Evolutionary conservation across 2,329 filamentous ascomycete species (phyloP).

Genomic region (Penicillium expansum): DNA sequence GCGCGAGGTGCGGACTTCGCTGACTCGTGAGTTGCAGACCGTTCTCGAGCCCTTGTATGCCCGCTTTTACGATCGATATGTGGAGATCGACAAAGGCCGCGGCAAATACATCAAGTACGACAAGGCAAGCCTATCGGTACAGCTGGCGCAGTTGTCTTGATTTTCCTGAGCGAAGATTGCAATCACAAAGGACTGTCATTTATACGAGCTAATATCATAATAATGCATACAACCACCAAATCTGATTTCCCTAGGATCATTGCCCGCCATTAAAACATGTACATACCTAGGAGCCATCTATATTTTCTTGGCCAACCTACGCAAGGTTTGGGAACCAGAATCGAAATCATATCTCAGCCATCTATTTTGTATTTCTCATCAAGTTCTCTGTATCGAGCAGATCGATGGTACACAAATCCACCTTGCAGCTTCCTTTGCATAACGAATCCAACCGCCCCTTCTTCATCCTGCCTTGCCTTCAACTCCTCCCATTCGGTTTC

Average conservation of each 20-base stretch:
- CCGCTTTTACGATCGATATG: slow-evolving; percentile 94
- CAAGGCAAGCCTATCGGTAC: slow-evolving; percentile 71
- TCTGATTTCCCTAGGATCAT: neutral
- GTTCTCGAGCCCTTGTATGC: slow-evolving; percentile 93
- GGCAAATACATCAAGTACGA: slow-evolving; percentile 99
- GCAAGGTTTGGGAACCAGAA: too few relatives aligned
- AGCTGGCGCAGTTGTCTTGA: slow-evolving; percentile 44
- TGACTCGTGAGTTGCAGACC: slow-evolving; percentile 80
- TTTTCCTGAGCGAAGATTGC: neutral
- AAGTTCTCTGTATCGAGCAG: too few relatives aligned
- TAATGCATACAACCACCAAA: neutral
- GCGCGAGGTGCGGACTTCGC: slow-evolving; percentile 75
- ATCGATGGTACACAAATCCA: too few relatives aligned
- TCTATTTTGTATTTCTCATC: too few relatives aligned
- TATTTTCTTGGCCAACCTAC: too few relatives aligned
- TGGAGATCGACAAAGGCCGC: slow-evolving; percentile 95
- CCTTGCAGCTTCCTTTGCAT: too few relatives aligned
- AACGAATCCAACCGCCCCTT: too few relatives aligned
- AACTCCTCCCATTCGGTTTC: too few relatives aligned
- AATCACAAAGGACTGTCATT: neutral
- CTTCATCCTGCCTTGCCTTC: too few relatives aligned
- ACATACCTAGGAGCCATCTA: too few relatives aligned
- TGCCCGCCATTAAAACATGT: neutral
- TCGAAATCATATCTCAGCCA: too few relatives aligned
- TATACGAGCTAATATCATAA: slow-evolving; percentile 12